Evolutionary conservation across 805 yeast genomes (phyloP).

Genomic region (Candida chauliodis): DNA sequence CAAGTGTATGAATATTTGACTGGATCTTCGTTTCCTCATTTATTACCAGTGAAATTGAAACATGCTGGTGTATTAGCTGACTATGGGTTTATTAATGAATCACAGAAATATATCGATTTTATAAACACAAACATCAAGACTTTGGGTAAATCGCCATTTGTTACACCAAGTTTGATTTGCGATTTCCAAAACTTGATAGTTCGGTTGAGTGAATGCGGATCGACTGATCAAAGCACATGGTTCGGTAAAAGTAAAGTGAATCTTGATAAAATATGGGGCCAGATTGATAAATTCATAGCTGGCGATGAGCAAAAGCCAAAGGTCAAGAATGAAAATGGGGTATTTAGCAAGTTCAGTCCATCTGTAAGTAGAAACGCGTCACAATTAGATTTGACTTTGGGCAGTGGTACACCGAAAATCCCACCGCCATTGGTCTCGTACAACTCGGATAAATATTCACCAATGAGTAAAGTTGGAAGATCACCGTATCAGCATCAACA

Average conservation of each 20-base stretch:
- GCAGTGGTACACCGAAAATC: constrained; percentile 4
- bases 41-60: constrained; percentile 56
- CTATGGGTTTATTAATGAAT: constrained; percentile 51
- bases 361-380: constrained; percentile 55
- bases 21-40: constrained; percentile 44
- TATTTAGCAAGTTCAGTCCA: constrained; percentile 71
- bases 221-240: constrained; percentile 59
- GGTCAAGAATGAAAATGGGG: constrained; percentile 36
- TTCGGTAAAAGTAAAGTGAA: constrained; percentile 62
- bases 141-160: constrained; percentile 28
- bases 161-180: constrained; percentile 18
- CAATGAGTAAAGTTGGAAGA: constrained; percentile 4
- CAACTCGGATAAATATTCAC: constrained; percentile 8
- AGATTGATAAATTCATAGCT: constrained; percentile 84
- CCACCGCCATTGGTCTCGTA: constrained; percentile 4
- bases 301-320: constrained; percentile 62
- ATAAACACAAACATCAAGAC: constrained; percentile 33
- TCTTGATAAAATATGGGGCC: constrained; percentile 85
- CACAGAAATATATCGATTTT: constrained; percentile 61
- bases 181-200: constrained; percentile 39
- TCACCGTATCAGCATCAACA: constrained; percentile 3
- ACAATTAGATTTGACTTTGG: constrained; percentile 27
- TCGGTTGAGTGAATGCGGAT: constrained; percentile 43
- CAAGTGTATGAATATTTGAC: constrained; percentile 65
- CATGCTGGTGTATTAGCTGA: constrained; percentile 75